Conservation (phyloP, 768 basidiomycete species). For the Suillus sp. region DNA sequence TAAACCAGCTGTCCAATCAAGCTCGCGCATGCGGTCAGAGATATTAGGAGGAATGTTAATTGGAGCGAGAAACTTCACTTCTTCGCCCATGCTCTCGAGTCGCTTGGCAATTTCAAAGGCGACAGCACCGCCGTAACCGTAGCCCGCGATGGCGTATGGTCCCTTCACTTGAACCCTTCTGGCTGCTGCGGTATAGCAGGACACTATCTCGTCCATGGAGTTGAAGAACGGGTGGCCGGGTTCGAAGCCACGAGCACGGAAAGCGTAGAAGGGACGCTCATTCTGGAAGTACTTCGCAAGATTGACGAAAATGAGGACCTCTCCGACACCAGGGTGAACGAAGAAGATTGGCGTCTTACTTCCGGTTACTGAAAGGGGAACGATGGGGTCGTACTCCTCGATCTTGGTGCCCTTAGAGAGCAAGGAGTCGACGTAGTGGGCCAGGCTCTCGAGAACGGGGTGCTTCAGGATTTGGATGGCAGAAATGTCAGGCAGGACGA, state of each 20-base stretch:
- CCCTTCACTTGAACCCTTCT: too few species aligned
- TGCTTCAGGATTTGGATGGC: constrained; percentile 42
- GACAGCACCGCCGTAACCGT: constrained; percentile 41
- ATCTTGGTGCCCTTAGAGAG: constrained; percentile 23
- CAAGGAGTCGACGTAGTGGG: constrained; percentile 34
- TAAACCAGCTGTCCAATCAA: constrained; percentile 42
- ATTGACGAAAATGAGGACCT: too few species aligned
- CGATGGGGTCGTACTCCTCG: too few species aligned
- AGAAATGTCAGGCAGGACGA: constrained; percentile 36
- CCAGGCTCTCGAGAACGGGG: constrained; percentile 32
- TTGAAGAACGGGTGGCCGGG: constrained; percentile 32
- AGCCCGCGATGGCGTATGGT: constrained; percentile 39
- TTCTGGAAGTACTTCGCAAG: too few species aligned
- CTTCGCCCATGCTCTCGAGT: constrained; percentile 30
- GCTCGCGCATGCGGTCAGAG: constrained; percentile 42
- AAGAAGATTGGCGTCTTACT: too few species aligned
- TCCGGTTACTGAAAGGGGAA: too few species aligned
- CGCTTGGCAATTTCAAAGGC: constrained; percentile 39
- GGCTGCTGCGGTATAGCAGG: too few species aligned
- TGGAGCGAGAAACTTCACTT: constrained; percentile 36
- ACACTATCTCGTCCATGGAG: constrained; percentile 37
- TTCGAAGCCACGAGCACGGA: too few species aligned
- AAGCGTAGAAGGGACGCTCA: too few species aligned
- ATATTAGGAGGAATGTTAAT: constrained; percentile 41
- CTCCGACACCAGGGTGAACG: too few species aligned